Evolutionary conservation across 2,329 filamentous ascomycete genomes (phyloP).

Genomic region (Massarina eburnea): DNA sequence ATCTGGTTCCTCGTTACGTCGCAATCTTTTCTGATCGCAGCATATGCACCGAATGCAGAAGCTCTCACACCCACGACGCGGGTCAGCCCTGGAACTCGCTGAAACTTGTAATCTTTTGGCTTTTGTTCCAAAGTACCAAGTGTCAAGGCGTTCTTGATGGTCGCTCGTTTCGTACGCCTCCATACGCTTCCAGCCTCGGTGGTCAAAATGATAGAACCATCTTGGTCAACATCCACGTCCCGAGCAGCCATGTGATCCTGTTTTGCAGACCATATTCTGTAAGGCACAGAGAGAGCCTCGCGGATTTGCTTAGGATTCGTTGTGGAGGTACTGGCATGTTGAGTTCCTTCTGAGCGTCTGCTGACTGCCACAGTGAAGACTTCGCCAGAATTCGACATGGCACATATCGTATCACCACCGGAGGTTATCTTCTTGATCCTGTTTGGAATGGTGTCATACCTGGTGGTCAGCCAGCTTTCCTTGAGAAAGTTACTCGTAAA

Average conservation of each 20-base stretch:
- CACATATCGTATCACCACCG: conserved; percentile 89
- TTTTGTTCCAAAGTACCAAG: conserved; percentile 58
- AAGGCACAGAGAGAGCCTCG: conserved; percentile 74
- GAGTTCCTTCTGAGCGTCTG: conserved; percentile 63
- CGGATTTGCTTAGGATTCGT: conserved; percentile 92
- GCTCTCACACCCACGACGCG: conserved; percentile 82
- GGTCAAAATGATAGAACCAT: conserved; percentile 92
- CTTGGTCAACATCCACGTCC: conserved; percentile 86
- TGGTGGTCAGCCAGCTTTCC: conserved; percentile 64
- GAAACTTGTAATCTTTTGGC: conserved; percentile 92
- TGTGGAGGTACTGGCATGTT: conserved; percentile 67
- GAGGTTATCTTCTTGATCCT: conserved; percentile 76
- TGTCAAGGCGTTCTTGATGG: conserved; percentile 68
- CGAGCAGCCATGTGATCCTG: conserved; percentile 81
- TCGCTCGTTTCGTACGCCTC: conserved; percentile 80
- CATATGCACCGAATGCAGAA: conserved; percentile 87
- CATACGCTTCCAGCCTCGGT: conserved; percentile 92
- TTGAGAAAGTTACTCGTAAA: conserved; percentile 71
- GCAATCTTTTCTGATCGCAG: conserved; percentile 81
- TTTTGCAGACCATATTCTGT: conserved; percentile 84
- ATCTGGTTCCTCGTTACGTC: conserved; percentile 77
- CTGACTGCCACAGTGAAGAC: conserved; percentile 83
- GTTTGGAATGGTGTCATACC: conserved; percentile 66
- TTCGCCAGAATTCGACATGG: conserved; percentile 80
- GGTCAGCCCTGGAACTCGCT: conserved; percentile 84